Base-by-base conservation (phyloP, 164 flowering plant species). In the Cinnamomum chago region DNA sequence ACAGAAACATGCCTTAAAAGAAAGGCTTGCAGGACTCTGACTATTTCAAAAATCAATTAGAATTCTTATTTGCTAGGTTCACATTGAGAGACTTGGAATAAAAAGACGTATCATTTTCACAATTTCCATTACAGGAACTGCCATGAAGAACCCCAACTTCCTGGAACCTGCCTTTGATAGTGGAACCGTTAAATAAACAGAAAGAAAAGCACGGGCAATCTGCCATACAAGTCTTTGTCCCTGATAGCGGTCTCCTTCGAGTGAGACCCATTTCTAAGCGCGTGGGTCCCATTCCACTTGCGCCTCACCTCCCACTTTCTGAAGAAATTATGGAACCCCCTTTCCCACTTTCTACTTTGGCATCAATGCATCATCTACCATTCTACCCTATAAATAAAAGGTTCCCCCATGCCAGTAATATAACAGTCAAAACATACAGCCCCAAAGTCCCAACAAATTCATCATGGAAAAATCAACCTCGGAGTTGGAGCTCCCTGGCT, bases 401-500 rank as follows among this genome's bases (percentile, higher is more conserved):
- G 25, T 4, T 3, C 10, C 13, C 67, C 12, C 14, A 22, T 2
- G 3, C 24, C 14, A 64, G 14, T 10, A 7, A 5, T 20, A 20
- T 7, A 24, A 12, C 25, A 3, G 22, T 35, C 15, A 20, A 33
- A 33, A 28, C 12, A 1, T 20, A 23, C 25, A 23, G 2, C 70
- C 17, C 50, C 50, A 3, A 5, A 10, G n/a, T 62, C 25, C 65
- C 28, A 20, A n/a, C 65, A 17, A 64, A 64, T 6, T 7, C 24
- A 70, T 47, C 69, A 70, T 76, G 74, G 78, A 76, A 17, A 75
- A 62, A n/a, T 55, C 55, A 17, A 35, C 73, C 50, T 20, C 81
- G 1, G 86, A 85, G 67, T 67, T 87, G 1, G 85, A 85, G 2
- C 86, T 94, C 33, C 98, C 98, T 0, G 98, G 97, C 0, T 95